These are phyloP conservation scores for Leccinum subtestaceum DNA, from an alignment of 768 basidiomycete species.

Conservation along the genomic window DNA sequence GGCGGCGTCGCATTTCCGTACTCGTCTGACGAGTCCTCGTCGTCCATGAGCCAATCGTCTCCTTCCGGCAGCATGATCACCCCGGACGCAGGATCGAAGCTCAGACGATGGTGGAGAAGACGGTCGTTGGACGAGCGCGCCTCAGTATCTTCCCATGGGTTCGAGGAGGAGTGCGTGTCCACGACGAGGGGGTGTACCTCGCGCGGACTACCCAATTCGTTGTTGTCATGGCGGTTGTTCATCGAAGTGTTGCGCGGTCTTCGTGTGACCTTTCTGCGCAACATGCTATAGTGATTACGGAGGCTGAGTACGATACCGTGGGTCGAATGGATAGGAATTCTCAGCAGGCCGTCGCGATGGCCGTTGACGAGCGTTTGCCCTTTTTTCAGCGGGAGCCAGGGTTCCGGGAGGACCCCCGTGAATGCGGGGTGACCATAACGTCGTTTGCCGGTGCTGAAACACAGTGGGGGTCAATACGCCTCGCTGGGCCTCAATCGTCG, in stretches of 20 bases:
- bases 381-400: constrained; percentile 91
- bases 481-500: background rate
- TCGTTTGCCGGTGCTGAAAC: constrained; percentile 79
- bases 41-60: constrained; percentile 60
- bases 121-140: constrained; percentile 28
- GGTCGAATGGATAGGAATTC: constrained; percentile 39
- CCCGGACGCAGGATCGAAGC: constrained; percentile 83
- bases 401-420: constrained; percentile 87
- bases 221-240: constrained; percentile 15
- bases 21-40: constrained; percentile 45
- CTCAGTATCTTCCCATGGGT: constrained; percentile 61
- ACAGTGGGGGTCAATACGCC: constrained; percentile 4
- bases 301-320: constrained; percentile 82
- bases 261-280: constrained; percentile 36
- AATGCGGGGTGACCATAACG: constrained; percentile 95
- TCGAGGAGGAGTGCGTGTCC: constrained; percentile 32
- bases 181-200: constrained; percentile 24
- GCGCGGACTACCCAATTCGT: background rate
- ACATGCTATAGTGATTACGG: constrained; percentile 63
- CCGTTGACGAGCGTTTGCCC: constrained; percentile 72
- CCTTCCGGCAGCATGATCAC: constrained; percentile 86
- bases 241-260: background rate
- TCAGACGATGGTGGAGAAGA: constrained; percentile 56
- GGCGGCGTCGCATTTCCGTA: constrained; percentile 35
- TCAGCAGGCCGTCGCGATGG: constrained; percentile 32